Percentiles rank a stretch among this genome's conserved stretches.
Evolutionary conservation across 2,329 filamentous ascomycete species (phyloP).

Genomic region (Aureobasidium uvarum): DNA sequence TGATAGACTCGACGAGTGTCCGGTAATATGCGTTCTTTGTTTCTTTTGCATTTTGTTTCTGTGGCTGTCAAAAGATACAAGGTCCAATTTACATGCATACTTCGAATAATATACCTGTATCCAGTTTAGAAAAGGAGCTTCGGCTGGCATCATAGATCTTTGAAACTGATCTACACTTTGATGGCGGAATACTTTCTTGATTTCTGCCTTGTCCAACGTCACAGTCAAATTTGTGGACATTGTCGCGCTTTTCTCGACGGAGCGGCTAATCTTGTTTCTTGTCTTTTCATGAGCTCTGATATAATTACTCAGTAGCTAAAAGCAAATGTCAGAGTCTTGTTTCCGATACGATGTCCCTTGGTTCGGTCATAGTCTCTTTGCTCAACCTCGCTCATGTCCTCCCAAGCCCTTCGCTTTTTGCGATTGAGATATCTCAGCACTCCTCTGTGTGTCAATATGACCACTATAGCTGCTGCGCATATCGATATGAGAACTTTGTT

Average conservation of each 20-base stretch:
- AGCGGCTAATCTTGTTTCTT: background rate
- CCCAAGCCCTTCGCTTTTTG: constrained; percentile 51
- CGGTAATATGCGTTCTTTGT: too few species aligned
- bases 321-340: constrained; percentile 8
- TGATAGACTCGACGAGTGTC: too few species aligned
- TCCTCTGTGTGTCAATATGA: constrained; percentile 52
- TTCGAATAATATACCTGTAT: too few species aligned
- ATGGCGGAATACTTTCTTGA: background rate
- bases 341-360: constrained; percentile 31
- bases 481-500: constrained; percentile 59
- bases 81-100: too few species aligned
- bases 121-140: too few species aligned
- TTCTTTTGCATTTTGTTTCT: too few species aligned
- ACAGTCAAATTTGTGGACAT: too few species aligned
- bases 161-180: background rate
- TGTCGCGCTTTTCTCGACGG: background rate
- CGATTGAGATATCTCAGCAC: constrained; percentile 50
- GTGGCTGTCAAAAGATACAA: too few species aligned
- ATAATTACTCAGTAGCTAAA: background rate
- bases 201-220: too few species aligned
- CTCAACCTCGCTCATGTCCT: constrained; percentile 47
- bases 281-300: background rate
- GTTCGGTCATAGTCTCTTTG: constrained; percentile 47
- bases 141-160: background rate
- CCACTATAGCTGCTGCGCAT: constrained; percentile 48